These are phyloP conservation scores for Diplotaxis tenuifolia DNA, from an alignment of 345 rosid species.

Conservation along the genomic window DNA sequence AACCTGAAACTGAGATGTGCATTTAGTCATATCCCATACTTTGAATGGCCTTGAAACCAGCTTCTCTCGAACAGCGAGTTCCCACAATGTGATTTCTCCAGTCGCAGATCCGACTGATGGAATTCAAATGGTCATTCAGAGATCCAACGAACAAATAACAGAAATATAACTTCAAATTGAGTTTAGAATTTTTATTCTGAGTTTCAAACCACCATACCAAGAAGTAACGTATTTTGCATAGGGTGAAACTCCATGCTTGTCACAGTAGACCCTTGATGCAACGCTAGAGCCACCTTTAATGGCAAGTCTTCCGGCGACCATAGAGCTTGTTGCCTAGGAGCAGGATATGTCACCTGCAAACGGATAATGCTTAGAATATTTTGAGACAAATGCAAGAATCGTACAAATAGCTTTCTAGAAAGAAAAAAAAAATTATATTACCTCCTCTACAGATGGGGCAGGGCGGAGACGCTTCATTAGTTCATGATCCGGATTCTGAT, in stretches of 20 bases:
- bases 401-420: constrained; percentile 16
- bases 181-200: background rate
- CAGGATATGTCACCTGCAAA: constrained; percentile 67
- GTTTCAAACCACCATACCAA: constrained; percentile 49
- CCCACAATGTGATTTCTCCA: constrained; percentile 90
- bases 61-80: constrained; percentile 53
- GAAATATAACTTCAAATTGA: background rate
- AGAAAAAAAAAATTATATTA: constrained; percentile 12
- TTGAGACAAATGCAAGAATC: constrained; percentile 9
- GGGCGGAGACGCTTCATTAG: constrained; percentile 78
- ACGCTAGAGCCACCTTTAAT: constrained; percentile 57
- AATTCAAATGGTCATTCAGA: constrained; percentile 30
- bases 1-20: constrained; percentile 67
- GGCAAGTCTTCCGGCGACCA: constrained; percentile 86
- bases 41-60: constrained; percentile 76
- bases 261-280: constrained; percentile 75
- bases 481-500: constrained; percentile 78
- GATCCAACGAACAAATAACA: constrained; percentile 4
- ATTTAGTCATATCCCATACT: constrained; percentile 53
- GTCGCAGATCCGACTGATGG: constrained; percentile 71
- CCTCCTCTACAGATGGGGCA: constrained; percentile 77
- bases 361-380: background rate
- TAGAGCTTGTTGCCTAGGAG: constrained; percentile 51
- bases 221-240: constrained; percentile 60
- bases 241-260: constrained; percentile 96